Evolutionary conservation across 805 yeast genomes (phyloP).

Genomic region (Yarrowia divulgata): DNA sequence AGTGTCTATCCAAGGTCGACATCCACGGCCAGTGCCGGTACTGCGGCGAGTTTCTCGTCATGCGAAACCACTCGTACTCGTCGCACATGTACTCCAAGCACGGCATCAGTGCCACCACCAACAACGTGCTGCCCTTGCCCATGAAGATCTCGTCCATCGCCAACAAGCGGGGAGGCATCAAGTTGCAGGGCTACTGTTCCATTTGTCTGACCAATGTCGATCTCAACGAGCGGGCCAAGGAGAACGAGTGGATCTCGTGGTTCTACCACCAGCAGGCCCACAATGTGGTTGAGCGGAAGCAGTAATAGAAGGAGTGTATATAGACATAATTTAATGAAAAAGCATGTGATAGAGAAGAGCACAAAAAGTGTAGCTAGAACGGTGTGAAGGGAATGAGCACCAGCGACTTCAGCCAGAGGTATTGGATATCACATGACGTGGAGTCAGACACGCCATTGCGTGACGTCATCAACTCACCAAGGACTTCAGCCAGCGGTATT

Average conservation of each 20-base stretch:
- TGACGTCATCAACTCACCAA: too few relatives aligned
- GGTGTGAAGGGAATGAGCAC: too few relatives aligned
- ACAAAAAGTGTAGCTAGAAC: too few relatives aligned
- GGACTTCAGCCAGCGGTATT: too few relatives aligned
- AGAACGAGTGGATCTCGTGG: slow-evolving; percentile 37
- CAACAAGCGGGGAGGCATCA: slow-evolving; percentile 7
- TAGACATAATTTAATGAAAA: neutral
- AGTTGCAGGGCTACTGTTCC: slow-evolving; percentile 30
- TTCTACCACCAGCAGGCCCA: slow-evolving; percentile 38
- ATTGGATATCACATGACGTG: too few relatives aligned
- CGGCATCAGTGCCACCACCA: slow-evolving; percentile 31
- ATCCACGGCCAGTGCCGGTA: slow-evolving; percentile 31
- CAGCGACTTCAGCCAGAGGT: too few relatives aligned
- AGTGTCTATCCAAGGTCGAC: slow-evolving; percentile 16
- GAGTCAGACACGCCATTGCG: too few relatives aligned
- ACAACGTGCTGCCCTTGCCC: slow-evolving; percentile 34
- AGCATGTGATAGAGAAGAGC: neutral
- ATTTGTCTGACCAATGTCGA: slow-evolving; percentile 12
- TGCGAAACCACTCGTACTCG: slow-evolving; percentile 39
- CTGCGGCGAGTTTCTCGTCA: slow-evolving; percentile 37
- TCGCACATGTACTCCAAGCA: slow-evolving; percentile 38
- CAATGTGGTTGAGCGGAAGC: slow-evolving; percentile 18
- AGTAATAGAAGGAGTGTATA: slow-evolving; percentile 1
- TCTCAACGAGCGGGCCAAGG: slow-evolving; percentile 36
- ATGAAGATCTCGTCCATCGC: neutral